Conservation (phyloP, 2,329 filamentous ascomycete species). For the Leptodontidium sp. region DNA sequence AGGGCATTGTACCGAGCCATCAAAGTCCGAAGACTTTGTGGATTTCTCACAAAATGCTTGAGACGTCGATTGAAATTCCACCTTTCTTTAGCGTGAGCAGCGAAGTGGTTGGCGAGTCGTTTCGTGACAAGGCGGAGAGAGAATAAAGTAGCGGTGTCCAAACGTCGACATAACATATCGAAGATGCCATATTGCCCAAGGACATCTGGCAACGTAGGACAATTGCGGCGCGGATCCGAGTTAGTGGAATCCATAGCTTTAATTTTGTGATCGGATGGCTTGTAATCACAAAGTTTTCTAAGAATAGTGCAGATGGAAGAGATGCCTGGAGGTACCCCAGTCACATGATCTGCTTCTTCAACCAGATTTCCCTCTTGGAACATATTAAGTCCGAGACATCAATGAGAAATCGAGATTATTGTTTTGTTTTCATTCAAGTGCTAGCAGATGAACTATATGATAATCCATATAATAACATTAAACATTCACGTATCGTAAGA, state of each 20-base stretch:
- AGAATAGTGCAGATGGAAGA: no score
- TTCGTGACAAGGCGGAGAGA: not conserved
- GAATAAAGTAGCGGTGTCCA: conserved; percentile 10
- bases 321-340: no score
- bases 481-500: conserved; percentile 6
- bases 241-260: no score
- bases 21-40: conserved; percentile 13
- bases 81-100: not conserved
- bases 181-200: conserved; percentile 12
- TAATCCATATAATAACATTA: not conserved
- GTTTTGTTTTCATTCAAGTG: no score
- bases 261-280: not conserved
- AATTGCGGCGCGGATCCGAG: not conserved
- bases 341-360: no score
- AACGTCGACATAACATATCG: not conserved
- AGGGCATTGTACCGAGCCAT: conserved; percentile 19
- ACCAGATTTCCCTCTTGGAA: no score
- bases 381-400: no score
- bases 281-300: no score
- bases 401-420: no score
- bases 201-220: not conserved
- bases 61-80: conserved; percentile 26
- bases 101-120: not conserved
- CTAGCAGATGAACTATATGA: not conserved
- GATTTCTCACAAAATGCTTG: conserved; percentile 23